Percentiles rank a stretch among this genome's conserved stretches.
These are phyloP conservation scores for Plasmodium relictum DNA, from an alignment of 169 alveolate species.

Conservation along the genomic window DNA sequence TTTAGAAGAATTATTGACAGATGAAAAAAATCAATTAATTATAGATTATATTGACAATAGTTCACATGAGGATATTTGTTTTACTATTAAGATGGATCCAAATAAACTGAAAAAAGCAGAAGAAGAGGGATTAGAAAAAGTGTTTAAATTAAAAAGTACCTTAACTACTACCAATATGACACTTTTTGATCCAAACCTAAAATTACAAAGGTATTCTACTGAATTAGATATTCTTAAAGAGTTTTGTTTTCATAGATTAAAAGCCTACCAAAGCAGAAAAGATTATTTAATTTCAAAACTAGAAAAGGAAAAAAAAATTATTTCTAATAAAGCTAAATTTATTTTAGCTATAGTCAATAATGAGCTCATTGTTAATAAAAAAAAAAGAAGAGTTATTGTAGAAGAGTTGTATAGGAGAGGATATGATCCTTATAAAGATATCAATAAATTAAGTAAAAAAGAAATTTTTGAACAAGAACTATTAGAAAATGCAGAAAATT, in stretches of 20 bases:
- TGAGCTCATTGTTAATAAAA: constrained; percentile 89
- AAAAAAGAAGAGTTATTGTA: constrained; percentile 81
- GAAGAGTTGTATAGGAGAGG: constrained; percentile 88
- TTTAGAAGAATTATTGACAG: constrained; percentile 88
- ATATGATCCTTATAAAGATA: constrained; percentile 88
- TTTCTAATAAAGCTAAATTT: constrained; percentile 92
- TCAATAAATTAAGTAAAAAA: constrained; percentile 83
- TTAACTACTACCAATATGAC: constrained; percentile 95
- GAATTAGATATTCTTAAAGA: constrained; percentile 95
- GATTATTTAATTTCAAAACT: constrained; percentile 89
- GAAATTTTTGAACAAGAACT: constrained; percentile 42
- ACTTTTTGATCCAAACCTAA: constrained; percentile 94
- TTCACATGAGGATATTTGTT: constrained; percentile 90
- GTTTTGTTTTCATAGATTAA: constrained; percentile 93
- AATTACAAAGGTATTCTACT: constrained; percentile 91
- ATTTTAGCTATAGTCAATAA: constrained; percentile 91
- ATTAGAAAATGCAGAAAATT: constrained; percentile 42
- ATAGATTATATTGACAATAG: constrained; percentile 90
- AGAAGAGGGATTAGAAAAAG: constrained; percentile 93
- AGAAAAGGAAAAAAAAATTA: constrained; percentile 87
- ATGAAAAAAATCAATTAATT: constrained; percentile 78
- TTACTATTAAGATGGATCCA: constrained; percentile 89
- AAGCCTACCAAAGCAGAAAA: constrained; percentile 92
- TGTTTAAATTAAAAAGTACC: constrained; percentile 92
- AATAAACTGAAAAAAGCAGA: constrained; percentile 79